These are phyloP conservation scores for Acanthamoeba royreba DNA, from an alignment of 208 protist species.

Conservation along the genomic window DNA sequence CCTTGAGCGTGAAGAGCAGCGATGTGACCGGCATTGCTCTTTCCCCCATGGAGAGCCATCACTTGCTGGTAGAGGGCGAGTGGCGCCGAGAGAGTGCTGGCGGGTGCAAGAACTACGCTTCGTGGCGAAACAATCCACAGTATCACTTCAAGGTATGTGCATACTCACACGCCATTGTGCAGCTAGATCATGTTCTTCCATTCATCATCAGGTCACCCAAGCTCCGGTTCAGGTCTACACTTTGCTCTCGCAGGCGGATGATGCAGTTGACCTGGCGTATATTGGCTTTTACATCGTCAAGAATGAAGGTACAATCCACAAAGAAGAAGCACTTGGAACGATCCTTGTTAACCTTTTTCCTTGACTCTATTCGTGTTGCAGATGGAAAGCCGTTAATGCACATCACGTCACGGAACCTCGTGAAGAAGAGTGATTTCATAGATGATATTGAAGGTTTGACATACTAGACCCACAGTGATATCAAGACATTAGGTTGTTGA, in stretches of 20 bases:
- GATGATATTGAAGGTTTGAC: slow-evolving; percentile 15
- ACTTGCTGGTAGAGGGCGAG: neutral
- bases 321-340: no score
- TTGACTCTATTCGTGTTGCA: neutral
- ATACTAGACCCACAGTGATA: neutral
- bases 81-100: neutral
- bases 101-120: slow-evolving; percentile 30
- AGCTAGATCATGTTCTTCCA: no score
- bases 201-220: neutral
- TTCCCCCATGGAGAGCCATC: neutral
- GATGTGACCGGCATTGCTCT: neutral
- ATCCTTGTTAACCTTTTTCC: no score
- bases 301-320: neutral
- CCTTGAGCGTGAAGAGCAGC: neutral
- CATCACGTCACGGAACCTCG: neutral
- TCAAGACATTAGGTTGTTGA: neutral
- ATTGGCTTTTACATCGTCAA: slow-evolving; percentile 27
- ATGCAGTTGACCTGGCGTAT: neutral
- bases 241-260: slow-evolving; percentile 13
- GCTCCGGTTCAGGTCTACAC: neutral
- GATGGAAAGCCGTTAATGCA: neutral
- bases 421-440: slow-evolving; percentile 4
- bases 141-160: slow-evolving; percentile 9
- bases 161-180: no score
- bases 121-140: slow-evolving; percentile 15